These are phyloP conservation scores for Pistacia vera DNA, from an alignment of 345 rosid genomes.

Conservation along the genomic window DNA sequence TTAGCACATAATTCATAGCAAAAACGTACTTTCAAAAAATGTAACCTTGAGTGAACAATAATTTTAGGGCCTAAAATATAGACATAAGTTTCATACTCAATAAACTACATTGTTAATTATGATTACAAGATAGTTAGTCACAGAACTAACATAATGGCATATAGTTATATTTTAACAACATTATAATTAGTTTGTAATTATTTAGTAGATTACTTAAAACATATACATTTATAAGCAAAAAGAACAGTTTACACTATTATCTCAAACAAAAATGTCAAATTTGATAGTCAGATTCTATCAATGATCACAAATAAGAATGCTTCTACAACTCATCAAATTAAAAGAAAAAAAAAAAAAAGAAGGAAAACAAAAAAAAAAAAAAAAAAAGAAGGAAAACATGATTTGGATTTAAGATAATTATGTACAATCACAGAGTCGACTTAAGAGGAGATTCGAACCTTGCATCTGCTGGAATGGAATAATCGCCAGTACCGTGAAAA, in stretches of 20 bases:
- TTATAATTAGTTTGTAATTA: background rate
- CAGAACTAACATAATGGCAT: background rate
- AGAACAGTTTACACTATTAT: background rate
- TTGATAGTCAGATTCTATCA: background rate
- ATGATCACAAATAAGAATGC: background rate
- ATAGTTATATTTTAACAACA: background rate
- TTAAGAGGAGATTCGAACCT: constrained; percentile 54
- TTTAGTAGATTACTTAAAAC: background rate
- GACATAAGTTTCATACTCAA: background rate
- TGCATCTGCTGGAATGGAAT: constrained; percentile 88
- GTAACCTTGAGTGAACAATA: background rate
- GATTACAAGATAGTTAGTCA: background rate
- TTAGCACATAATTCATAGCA: background rate
- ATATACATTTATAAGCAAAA: background rate
- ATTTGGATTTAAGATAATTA: background rate
- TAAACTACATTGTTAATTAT: background rate
- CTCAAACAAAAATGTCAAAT: background rate
- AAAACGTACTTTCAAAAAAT: background rate
- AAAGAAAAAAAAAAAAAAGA: background rate
- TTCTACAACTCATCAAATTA: background rate
- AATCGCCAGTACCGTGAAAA: constrained; percentile 94
- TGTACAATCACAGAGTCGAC: constrained; percentile 3
- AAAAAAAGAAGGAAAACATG: background rate
- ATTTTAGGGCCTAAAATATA: background rate
- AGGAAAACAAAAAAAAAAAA: background rate